Evolutionary conservation across 2,329 filamentous ascomycete genomes (phyloP).

Genomic region (Phialophora expanda): DNA sequence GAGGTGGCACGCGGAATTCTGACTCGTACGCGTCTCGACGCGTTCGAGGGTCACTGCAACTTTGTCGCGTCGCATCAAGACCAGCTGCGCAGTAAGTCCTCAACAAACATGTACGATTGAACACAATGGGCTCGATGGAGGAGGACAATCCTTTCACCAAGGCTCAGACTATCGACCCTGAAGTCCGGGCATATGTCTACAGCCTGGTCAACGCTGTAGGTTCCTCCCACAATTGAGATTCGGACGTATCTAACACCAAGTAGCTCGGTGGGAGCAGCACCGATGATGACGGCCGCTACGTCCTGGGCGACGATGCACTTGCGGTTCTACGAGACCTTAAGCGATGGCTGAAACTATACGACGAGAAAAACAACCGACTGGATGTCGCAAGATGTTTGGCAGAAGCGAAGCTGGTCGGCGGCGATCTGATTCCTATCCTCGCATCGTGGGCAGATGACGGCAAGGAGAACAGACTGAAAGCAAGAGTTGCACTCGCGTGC

Average conservation of each 20-base stretch:
- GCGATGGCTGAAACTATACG: constrained; percentile 92
- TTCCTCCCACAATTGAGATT: constrained; percentile 41
- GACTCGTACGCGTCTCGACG: constrained; percentile 12
- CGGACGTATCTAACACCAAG: constrained; percentile 22
- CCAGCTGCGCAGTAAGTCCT: not conserved
- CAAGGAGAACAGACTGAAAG: constrained; percentile 74
- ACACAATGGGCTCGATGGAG: constrained; percentile 45
- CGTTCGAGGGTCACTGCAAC: not conserved
- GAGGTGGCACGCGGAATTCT: not conserved
- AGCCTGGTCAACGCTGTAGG: constrained; percentile 90
- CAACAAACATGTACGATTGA: constrained; percentile 12
- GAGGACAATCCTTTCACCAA: constrained; percentile 52
- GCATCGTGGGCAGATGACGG: constrained; percentile 77
- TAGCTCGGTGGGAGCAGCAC: constrained; percentile 84
- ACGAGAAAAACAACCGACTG: constrained; percentile 89
- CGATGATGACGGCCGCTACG: constrained; percentile 80
- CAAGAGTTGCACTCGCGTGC: constrained; percentile 80
- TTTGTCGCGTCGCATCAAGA: not conserved
- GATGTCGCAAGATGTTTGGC: constrained; percentile 92
- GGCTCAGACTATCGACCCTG: constrained; percentile 75
- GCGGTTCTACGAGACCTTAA: constrained; percentile 92
- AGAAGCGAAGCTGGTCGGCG: constrained; percentile 88
- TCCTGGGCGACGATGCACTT: constrained; percentile 89
- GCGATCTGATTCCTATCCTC: constrained; percentile 88
- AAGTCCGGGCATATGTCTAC: constrained; percentile 90